phyloP scores from a whole-genome alignment of 139 green algal species.

The Penium margaritaceum region DNA sequence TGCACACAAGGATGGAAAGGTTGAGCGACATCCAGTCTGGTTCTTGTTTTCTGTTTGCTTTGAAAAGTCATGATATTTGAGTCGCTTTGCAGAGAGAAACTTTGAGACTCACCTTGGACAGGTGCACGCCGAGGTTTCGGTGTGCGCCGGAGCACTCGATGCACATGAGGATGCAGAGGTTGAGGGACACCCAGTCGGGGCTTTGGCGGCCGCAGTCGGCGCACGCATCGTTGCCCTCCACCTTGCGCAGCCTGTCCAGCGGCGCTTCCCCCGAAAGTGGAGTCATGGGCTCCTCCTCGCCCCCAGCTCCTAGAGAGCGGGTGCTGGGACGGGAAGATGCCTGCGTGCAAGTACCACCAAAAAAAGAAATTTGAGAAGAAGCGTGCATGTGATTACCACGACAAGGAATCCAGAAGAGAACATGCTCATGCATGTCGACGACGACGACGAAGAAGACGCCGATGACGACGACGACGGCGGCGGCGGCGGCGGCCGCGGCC shows the following conservation, averaged over 20 bases:
- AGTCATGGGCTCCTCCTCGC: too few species aligned
- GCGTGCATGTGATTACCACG: too few species aligned
- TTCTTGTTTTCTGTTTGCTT: constrained; percentile 23
- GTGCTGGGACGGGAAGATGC: too few species aligned
- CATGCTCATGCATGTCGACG: too few species aligned
- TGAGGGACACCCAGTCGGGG: constrained; percentile 82
- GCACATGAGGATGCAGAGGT: constrained; percentile 80
- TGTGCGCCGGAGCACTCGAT: constrained; percentile 85
- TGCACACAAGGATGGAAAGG: constrained; percentile 50
- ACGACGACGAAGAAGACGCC: too few species aligned
- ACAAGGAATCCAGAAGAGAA: too few species aligned
- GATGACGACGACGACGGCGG: too few species aligned
- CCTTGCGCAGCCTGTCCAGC: constrained; percentile 38
- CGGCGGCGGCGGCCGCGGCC: too few species aligned
- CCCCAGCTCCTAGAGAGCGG: too few species aligned
- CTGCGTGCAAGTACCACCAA: too few species aligned
- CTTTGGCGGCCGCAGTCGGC: constrained; percentile 70
- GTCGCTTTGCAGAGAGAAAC: background rate
- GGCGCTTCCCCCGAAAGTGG: too few species aligned
- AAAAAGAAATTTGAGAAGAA: too few species aligned
- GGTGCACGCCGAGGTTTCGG: constrained; percentile 75
- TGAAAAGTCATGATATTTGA: background rate
- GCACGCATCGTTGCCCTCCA: constrained; percentile 69
- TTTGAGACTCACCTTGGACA: constrained; percentile 61
- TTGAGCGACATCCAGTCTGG: constrained; percentile 87